Conservation (phyloP, 2,329 filamentous ascomycete genomes). For the Aspergillus fumigatiaffinis region DNA sequence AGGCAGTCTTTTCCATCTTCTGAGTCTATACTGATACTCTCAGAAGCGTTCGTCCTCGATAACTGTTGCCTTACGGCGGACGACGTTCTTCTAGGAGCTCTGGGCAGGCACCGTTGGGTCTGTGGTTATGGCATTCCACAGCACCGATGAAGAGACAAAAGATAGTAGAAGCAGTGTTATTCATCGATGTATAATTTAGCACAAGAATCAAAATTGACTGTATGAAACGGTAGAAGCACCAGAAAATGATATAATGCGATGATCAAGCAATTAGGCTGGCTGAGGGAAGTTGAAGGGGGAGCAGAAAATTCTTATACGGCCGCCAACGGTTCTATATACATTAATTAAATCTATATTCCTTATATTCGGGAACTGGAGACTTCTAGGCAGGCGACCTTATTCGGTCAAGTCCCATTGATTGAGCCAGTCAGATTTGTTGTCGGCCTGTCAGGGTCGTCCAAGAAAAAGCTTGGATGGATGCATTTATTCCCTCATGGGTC, state of each 20-base stretch:
- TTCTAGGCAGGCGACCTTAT: background rate
- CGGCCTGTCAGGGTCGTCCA: too few species aligned
- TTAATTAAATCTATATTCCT: too few species aligned
- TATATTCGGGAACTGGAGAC: too few species aligned
- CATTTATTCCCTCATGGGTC: background rate
- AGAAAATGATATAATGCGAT: background rate
- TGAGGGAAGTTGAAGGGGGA: background rate
- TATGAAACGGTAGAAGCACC: background rate
- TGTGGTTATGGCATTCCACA: background rate
- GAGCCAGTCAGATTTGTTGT: background rate
- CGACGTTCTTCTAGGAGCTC: background rate
- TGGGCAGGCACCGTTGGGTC: background rate
- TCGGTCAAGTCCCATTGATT: background rate
- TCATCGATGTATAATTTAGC: background rate
- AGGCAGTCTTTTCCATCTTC: background rate
- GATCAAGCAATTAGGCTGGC: background rate
- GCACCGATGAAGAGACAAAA: background rate
- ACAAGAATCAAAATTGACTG: background rate
- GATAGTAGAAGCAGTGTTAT: background rate
- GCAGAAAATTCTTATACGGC: background rate
- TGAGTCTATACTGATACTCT: background rate
- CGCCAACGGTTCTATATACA: background rate
- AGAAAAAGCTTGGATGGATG: background rate
- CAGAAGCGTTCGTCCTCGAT: background rate
- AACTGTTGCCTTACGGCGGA: background rate